Evolutionary conservation across 208 protist species (phyloP).

Genomic region (Trypanosoma congolense): DNA sequence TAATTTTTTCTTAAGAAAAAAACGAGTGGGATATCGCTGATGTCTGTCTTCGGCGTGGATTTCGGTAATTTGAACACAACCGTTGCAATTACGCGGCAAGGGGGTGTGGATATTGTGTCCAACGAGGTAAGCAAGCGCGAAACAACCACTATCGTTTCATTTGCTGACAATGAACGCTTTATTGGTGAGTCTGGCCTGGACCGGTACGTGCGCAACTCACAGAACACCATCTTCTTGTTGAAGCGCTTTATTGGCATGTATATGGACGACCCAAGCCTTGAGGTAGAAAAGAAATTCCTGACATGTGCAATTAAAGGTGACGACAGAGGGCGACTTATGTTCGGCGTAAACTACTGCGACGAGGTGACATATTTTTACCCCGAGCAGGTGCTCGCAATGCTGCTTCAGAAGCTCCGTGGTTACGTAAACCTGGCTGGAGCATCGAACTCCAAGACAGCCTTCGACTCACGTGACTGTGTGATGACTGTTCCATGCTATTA

Average conservation of each 20-base stretch:
- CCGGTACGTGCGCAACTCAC: slow-evolving; percentile 75
- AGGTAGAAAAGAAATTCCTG: slow-evolving; percentile 50
- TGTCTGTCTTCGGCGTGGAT: slow-evolving; percentile 92
- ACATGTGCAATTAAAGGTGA: slow-evolving; percentile 65
- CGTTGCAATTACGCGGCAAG: slow-evolving; percentile 79
- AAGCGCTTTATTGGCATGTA: slow-evolving; percentile 88
- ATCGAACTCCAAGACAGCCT: slow-evolving; percentile 45
- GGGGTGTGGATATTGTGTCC: slow-evolving; percentile 87
- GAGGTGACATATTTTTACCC: slow-evolving; percentile 77
- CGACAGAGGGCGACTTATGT: slow-evolving; percentile 66
- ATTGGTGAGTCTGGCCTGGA: slow-evolving; percentile 86
- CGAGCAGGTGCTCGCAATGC: slow-evolving; percentile 91
- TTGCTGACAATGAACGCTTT: slow-evolving; percentile 78
- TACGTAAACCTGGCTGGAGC: slow-evolving; percentile 78
- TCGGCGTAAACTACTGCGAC: slow-evolving; percentile 76
- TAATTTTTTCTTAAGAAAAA: slow-evolving; percentile 1
- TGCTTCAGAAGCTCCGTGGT: slow-evolving; percentile 69
- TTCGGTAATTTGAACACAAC: slow-evolving; percentile 88
- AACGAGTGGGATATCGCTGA: slow-evolving; percentile 23
- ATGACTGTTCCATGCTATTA: slow-evolving; percentile 87
- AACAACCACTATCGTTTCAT: slow-evolving; percentile 88
- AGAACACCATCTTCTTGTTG: slow-evolving; percentile 82
- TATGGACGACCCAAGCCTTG: slow-evolving; percentile 63
- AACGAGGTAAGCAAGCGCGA: slow-evolving; percentile 89
- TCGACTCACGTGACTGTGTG: slow-evolving; percentile 76